Base-by-base conservation (phyloP, 2,329 filamentous ascomycete genomes). In the Botrytis fabae region DNA sequence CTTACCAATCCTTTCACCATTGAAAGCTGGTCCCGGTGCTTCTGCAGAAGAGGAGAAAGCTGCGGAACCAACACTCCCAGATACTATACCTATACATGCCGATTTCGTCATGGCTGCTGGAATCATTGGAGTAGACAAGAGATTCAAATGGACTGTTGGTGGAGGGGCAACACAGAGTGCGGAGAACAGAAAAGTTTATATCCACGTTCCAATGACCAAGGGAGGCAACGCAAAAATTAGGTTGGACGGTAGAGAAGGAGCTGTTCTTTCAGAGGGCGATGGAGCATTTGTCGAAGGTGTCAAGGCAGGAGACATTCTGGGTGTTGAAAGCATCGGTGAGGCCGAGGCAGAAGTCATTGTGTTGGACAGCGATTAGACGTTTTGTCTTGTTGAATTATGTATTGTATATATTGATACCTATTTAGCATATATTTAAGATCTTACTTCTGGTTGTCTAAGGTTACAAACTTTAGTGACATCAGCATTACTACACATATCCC, bases 101-200 rank as follows among this genome's bases (percentile, higher is more conserved):
- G 93, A 97, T 83, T 87, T 97, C 69, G 90, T 92, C 74, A 96
- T 97, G 93, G 90, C 88, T 51, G 93, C 93, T 0, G 91, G 90
- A 10, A 89, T 97, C 72, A 88, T 97, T 72, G 86, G 85, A 12
- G 90, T 92, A 0, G 86, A 87, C 42, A 85, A 85, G 79, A 86
- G 83, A 60, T 95, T 95, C 74, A 86, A 88, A 78, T 96, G 94
- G 88, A 89, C 85, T 14, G 84, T 95, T 32, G 94, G 94, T 18
- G 90, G 82, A 5, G 75, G 77, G 64, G 86, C 85, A 1, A 80
- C 85, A 77, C 83, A 82, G 74, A 85, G 82, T 40, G 86, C 89
- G 78, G 87, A 90, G 4, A 83, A 85, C 72, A 82, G 89, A 79
- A 95, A 96, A 83, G 88, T 97, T 2, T 97, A 91, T 81, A 83